Base-by-base conservation (phyloP, 2,329 filamentous ascomycete genomes). In the Rosellinia necatrix region DNA sequence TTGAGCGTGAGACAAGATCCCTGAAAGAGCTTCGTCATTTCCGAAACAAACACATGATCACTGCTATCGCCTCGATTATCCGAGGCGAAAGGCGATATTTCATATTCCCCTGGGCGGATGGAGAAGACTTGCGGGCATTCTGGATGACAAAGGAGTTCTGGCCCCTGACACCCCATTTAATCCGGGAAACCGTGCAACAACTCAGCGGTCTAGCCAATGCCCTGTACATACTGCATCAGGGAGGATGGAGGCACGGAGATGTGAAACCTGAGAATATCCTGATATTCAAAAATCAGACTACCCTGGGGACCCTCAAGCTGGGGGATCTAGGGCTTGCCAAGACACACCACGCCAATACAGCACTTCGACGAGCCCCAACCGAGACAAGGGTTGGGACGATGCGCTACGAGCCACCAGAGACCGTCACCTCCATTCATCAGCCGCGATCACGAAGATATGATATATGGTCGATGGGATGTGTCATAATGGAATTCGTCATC, bases 91-190 rank as follows among this genome's bases (percentile, higher is more conserved):
- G 24, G 24, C 15, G 22, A 3, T 48, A 37, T 48, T 48, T 48
- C 22, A 48, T 48, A 15, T 48, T 48, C 32, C 44, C 44, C n/a
- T 48, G 44, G 44, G 44, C 30, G 9, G 44, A 48, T 6, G 44
- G 44, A 27, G 22, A 15, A 19, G 24, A 27, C 13, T 22, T 48
- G 8, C 32, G 22, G n/a, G 44, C 21, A n/a, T 48, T 37, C 22
- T 48, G n/a, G 13, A 27, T 10, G 13, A 22, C 34, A 8, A 48
- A 48, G 3, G 10, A 15, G 9, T 8, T 5, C 7, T 30, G 21
- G 21, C 22, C 6, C 5, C 32, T 37, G 34, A 9, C n/a, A n/a
- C n/a, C 44, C 12, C 13, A 8, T 2, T 37, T 48, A 9, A 21
- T 48, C 6, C 21, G 9, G 44, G 32, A 48, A 34, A 29, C 15